Evolutionary conservation across 345 rosid genomes (phyloP).

Genomic region (Pseudoturritis turrita): DNA sequence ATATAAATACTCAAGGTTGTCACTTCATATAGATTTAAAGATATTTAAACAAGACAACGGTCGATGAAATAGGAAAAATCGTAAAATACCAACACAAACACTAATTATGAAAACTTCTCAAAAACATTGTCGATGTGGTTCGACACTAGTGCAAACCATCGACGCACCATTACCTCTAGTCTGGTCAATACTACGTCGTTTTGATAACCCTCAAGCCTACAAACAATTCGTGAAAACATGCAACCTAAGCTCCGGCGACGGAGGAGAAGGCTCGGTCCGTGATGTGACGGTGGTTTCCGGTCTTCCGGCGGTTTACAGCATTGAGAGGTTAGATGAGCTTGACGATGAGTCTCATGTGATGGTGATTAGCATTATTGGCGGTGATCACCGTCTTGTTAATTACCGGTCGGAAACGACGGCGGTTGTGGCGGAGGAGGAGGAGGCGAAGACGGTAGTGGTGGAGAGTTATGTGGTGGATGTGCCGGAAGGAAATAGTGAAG

Average conservation of each 20-base stretch:
- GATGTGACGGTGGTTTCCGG: conserved; percentile 57
- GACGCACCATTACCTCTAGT: conserved; percentile 53
- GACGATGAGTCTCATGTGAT: conserved; percentile 55
- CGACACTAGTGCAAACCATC: conserved; percentile 44
- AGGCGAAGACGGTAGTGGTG: conserved; percentile 41
- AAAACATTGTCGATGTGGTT: conserved; percentile 42
- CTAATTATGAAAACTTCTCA: conserved; percentile 12
- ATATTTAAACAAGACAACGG: conserved; percentile 2
- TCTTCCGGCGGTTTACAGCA: conserved; percentile 48
- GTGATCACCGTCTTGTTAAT: conserved; percentile 61
- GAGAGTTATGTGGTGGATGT: conserved; percentile 80
- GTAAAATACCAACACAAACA: not conserved
- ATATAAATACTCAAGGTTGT: conserved; percentile 1
- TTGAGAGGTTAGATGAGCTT: conserved; percentile 54
- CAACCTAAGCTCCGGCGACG: conserved; percentile 40
- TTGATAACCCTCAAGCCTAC: conserved; percentile 63
- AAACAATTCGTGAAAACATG: conserved; percentile 63
- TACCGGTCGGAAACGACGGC: conserved; percentile 50
- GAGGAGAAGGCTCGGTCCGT: conserved; percentile 49
- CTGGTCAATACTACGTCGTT: conserved; percentile 68
- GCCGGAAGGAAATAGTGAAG: conserved; percentile 50
- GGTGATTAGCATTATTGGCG: conserved; percentile 57
- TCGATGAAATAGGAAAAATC: not conserved
- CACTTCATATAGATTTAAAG: not conserved
- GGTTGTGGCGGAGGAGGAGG: conserved; percentile 33